Conservation (phyloP, 1,139 yeast genomes). For the Pichia sp. region DNA sequence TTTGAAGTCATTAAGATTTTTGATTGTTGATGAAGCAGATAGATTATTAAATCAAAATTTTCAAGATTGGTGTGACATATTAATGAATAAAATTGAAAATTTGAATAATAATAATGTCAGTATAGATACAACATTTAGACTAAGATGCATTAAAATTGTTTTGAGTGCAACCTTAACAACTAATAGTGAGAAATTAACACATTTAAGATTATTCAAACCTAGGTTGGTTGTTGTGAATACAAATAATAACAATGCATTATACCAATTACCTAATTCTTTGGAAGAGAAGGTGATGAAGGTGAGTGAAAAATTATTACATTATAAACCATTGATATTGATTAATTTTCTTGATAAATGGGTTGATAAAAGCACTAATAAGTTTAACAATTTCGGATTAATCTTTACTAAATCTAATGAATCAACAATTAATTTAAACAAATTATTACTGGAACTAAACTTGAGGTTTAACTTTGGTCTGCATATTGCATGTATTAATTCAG, state of each 20-base stretch:
- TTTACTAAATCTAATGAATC: slow-evolving; percentile 87
- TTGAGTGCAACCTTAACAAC: slow-evolving; percentile 94
- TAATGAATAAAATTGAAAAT: slow-evolving; percentile 46
- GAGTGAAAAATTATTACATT: slow-evolving; percentile 50
- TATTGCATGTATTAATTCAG: slow-evolving; percentile 34
- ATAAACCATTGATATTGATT: slow-evolving; percentile 68
- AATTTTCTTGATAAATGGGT: slow-evolving; percentile 38
- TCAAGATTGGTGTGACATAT: slow-evolving; percentile 82
- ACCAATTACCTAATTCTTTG: slow-evolving; percentile 49
- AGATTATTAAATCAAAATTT: slow-evolving; percentile 81
- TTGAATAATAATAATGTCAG: slow-evolving; percentile 28
- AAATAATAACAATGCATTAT: slow-evolving; percentile 42
- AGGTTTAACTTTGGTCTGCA: slow-evolving; percentile 9
- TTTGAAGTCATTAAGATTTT: slow-evolving; percentile 50
- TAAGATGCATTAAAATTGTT: slow-evolving; percentile 51
- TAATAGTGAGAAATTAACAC: slow-evolving; percentile 79
- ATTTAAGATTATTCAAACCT: slow-evolving; percentile 62
- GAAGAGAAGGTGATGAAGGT: slow-evolving; percentile 45
- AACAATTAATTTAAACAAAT: slow-evolving; percentile 63
- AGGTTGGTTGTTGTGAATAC: slow-evolving; percentile 64
- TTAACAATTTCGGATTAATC: slow-evolving; percentile 41
- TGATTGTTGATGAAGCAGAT: slow-evolving; percentile 95
- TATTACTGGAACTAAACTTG: slow-evolving; percentile 34
- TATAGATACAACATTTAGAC: slow-evolving; percentile 23
- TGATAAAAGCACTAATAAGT: slow-evolving; percentile 16